Percentiles rank a stretch among this genome's conserved stretches.
Conservation (phyloP, 805 yeast genomes). For the Ascoidea tarda region DNA sequence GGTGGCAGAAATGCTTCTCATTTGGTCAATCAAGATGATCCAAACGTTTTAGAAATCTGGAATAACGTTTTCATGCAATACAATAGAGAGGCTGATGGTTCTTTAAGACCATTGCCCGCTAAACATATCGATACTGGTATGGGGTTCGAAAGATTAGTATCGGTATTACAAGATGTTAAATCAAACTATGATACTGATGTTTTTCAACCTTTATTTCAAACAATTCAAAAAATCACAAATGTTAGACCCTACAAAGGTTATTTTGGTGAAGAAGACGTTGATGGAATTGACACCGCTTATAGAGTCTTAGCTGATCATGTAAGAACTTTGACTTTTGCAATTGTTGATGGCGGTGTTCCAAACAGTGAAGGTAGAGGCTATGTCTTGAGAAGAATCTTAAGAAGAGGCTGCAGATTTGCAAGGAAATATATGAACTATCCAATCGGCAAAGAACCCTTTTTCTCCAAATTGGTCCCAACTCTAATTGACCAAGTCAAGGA, state of each 20-base stretch:
- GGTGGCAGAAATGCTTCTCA: conserved; percentile 94
- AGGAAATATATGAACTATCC: conserved; percentile 94
- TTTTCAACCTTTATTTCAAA: conserved; percentile 74
- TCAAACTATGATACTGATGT: conserved; percentile 98
- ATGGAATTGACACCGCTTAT: conserved; percentile 96
- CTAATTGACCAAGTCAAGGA: conserved; percentile 77
- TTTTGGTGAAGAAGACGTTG: conserved; percentile 84
- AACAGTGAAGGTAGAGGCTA: conserved; percentile 99
- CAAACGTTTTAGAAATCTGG: conserved; percentile 96
- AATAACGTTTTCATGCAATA: conserved; percentile 93
- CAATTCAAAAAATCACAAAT: conserved; percentile 86
- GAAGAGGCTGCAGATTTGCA: conserved; percentile 96
- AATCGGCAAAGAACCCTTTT: conserved; percentile 65
- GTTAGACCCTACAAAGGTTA: conserved; percentile 85
- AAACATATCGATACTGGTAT: conserved; percentile 97
- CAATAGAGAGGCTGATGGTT: conserved; percentile 83
- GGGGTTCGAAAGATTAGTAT: conserved; percentile 97
- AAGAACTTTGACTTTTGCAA: conserved; percentile 89
- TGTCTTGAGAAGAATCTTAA: conserved; percentile 87
- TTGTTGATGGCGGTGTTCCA: conserved; percentile 98
- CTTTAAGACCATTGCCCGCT: conserved; percentile 75
- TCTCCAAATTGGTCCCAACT: conserved; percentile 85
- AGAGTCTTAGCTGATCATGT: conserved; percentile 98
- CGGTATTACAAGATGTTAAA: conserved; percentile 77
- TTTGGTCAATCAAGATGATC: conserved; percentile 93